Evolutionary conservation across 2,329 filamentous ascomycete genomes (phyloP).

Genomic region (Colletotrichum tropicicola): DNA sequence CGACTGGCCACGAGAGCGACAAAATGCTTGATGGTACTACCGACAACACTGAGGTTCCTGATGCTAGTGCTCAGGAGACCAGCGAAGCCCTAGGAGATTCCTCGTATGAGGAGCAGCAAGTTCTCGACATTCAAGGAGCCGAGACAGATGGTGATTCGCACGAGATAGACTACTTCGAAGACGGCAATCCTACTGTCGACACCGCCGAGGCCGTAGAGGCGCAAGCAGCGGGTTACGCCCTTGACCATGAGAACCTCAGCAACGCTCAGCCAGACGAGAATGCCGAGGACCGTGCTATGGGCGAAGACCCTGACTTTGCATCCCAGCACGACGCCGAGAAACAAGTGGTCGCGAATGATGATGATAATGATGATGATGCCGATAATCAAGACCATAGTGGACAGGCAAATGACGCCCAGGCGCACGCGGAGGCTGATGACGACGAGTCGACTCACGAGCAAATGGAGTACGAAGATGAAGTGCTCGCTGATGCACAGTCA

Average conservation of each 20-base stretch:
- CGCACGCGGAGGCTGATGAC: slow-evolving; percentile 16
- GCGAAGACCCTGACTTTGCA: background rate
- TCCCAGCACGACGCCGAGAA: background rate
- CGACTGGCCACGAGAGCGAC: slow-evolving; percentile 3
- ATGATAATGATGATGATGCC: background rate
- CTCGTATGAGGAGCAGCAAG: slow-evolving; percentile 14
- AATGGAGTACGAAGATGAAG: slow-evolving; percentile 20
- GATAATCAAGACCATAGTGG: background rate
- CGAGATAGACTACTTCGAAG: slow-evolving; percentile 45
- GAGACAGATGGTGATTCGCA: slow-evolving; percentile 32
- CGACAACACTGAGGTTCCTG: slow-evolving; percentile 31
- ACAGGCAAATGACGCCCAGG: slow-evolving; percentile 16
- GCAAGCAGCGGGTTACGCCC: background rate
- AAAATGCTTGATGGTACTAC: slow-evolving; percentile 31
- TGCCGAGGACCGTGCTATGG: background rate
- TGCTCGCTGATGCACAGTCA: slow-evolving; percentile 19
- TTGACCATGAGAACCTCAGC: slow-evolving; percentile 6
- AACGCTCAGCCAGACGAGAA: slow-evolving; percentile 4
- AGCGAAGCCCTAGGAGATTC: background rate
- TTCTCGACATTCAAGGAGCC: slow-evolving; percentile 1
- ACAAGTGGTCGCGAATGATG: background rate
- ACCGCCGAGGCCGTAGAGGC: background rate
- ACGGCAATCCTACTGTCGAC: slow-evolving; percentile 43
- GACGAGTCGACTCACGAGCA: slow-evolving; percentile 9
- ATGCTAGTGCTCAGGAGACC: background rate